These are phyloP conservation scores for Fusarium solani-melongenae DNA, from an alignment of 2,329 filamentous ascomycete species.

Conservation along the genomic window DNA sequence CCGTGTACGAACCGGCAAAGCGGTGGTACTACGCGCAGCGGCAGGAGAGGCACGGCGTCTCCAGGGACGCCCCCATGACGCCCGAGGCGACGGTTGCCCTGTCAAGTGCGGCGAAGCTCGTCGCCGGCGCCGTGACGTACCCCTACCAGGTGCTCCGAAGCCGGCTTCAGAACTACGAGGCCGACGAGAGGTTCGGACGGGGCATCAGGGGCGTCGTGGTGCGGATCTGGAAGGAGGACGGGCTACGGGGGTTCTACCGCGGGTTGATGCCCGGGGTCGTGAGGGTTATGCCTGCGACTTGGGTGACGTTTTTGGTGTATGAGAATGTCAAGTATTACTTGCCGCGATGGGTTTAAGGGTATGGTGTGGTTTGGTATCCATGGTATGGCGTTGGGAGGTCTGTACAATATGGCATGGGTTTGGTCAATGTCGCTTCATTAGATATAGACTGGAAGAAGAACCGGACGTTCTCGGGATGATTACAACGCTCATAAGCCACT, in stretches of 20 bases:
- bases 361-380: not conserved
- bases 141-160: conserved; percentile 94
- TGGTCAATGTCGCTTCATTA: not conserved
- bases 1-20: conserved; percentile 84
- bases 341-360: conserved; percentile 53
- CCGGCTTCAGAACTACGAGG: conserved; percentile 89
- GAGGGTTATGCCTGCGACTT: conserved; percentile 91
- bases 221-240: conserved; percentile 84
- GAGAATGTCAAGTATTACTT: conserved; percentile 88
- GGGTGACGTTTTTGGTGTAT: conserved; percentile 96
- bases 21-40: conserved; percentile 64
- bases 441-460: conserved; percentile 1
- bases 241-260: conserved; percentile 87
- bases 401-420: not conserved
- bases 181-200: conserved; percentile 77
- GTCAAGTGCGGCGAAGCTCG: conserved; percentile 83
- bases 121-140: conserved; percentile 91
- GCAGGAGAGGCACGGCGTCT: conserved; percentile 26
- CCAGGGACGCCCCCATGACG: conserved; percentile 55
- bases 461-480: not conserved
- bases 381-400: conserved; percentile 2
- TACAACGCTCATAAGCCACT: not conserved
- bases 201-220: conserved; percentile 76
- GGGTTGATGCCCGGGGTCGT: conserved; percentile 90
- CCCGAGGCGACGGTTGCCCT: conserved; percentile 84